Conservation (phyloP, 1,284 basidiomycete genomes). For the Cryptococcus sp. region DNA sequence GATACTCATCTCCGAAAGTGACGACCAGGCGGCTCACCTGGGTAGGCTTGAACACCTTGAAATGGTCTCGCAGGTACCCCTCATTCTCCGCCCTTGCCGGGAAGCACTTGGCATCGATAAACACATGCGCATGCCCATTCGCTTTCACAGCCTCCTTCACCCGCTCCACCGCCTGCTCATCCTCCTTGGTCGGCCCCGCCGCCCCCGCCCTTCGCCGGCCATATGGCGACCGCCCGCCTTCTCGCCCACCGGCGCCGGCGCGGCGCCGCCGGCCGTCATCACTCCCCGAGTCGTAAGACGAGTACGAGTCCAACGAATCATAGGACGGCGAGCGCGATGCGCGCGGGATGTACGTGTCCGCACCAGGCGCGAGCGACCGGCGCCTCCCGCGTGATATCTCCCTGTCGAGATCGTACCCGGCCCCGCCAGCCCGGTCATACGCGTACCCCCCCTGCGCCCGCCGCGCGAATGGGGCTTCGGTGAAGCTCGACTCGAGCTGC, state of each 20-base stretch:
- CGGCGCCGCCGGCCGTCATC: conserved; percentile 26
- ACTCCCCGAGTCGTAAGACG: conserved; percentile 32
- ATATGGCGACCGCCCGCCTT: conserved; percentile 16
- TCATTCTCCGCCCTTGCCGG: conserved; percentile 25
- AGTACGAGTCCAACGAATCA: conserved; percentile 21
- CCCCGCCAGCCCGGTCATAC: too few relatives aligned
- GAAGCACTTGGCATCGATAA: conserved; percentile 36
- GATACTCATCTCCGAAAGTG: too few relatives aligned
- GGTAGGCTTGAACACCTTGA: conserved; percentile 44
- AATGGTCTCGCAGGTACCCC: conserved; percentile 38
- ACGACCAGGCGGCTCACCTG: conserved; percentile 17
- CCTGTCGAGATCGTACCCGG: neutral
- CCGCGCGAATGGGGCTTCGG: conserved; percentile 25
- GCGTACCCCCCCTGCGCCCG: neutral
- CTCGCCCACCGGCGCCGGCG: conserved; percentile 12
- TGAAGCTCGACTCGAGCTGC: conserved; percentile 28
- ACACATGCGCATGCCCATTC: conserved; percentile 39
- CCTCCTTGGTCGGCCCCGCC: conserved; percentile 21
- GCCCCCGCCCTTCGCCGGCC: conserved; percentile 9
- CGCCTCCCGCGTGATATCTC: neutral
- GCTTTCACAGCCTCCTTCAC: conserved; percentile 29
- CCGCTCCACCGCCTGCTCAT: conserved; percentile 29
- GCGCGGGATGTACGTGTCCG: conserved; percentile 14
- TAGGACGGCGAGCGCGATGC: conserved; percentile 17
- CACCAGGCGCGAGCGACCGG: neutral